Percentiles rank a stretch among this genome's conserved stretches.
These are phyloP conservation scores for Kwoniella sp. DNA, from an alignment of 768 basidiomycete species.

Conservation along the genomic window DNA sequence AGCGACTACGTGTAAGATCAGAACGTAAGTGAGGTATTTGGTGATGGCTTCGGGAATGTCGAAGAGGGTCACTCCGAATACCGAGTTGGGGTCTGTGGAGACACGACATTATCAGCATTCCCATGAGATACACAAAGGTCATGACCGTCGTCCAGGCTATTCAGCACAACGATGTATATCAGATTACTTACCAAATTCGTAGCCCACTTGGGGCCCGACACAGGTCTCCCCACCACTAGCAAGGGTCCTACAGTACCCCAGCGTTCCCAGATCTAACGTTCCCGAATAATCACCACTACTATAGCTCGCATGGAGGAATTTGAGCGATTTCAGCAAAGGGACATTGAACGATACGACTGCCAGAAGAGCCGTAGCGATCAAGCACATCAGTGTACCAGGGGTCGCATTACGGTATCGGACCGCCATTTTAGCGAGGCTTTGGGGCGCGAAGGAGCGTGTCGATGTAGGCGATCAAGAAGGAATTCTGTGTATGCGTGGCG, in stretches of 20 bases:
- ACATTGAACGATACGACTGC: constrained; percentile 87
- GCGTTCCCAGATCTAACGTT: constrained; percentile 75
- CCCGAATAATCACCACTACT: constrained; percentile 47
- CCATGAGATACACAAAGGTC: too few relatives aligned
- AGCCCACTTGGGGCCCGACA: constrained; percentile 79
- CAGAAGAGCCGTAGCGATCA: constrained; percentile 75
- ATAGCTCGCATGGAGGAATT: constrained; percentile 67
- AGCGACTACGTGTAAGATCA: constrained; percentile 89
- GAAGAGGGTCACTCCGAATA: constrained; percentile 70
- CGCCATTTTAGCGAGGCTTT: constrained; percentile 34
- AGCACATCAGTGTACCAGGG: constrained; percentile 81
- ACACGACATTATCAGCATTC: constrained; percentile 11
- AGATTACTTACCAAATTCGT: constrained; percentile 81
- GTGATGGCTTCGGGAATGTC: constrained; percentile 76
- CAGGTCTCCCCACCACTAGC: constrained; percentile 61
- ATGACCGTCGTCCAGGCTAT: too few relatives aligned
- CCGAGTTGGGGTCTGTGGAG: constrained; percentile 83
- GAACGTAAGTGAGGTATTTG: constrained; percentile 93
- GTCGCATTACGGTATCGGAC: constrained; percentile 73
- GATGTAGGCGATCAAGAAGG: not conserved
- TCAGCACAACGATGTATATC: constrained; percentile 9
- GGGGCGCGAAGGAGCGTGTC: too few relatives aligned
- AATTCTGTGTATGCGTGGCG: not conserved
- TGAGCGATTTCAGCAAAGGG: constrained; percentile 83
- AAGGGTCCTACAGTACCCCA: constrained; percentile 75